Conservation (phyloP, 2,329 filamentous ascomycete species). For the Paracoccidioides brasiliensis region DNA sequence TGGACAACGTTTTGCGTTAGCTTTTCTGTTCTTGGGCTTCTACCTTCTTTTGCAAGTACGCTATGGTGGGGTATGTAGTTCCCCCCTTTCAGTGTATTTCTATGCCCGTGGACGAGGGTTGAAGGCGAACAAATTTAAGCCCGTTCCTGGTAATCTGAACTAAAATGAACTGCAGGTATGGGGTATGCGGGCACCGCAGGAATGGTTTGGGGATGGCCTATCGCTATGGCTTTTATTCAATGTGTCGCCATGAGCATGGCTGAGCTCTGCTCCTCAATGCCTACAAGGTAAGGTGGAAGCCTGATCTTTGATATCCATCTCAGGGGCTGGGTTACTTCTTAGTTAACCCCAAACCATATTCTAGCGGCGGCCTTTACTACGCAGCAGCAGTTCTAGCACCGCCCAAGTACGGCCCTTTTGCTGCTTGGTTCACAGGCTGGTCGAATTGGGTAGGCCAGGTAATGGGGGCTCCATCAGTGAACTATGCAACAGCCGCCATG, state of each 20-base stretch:
- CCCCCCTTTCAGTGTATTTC: constrained; percentile 24
- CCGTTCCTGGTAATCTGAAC: not conserved
- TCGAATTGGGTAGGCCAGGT: constrained; percentile 57
- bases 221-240: constrained; percentile 60
- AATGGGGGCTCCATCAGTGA: constrained; percentile 52
- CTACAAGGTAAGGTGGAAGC: constrained; percentile 39
- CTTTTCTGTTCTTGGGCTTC: constrained; percentile 57
- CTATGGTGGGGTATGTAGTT: constrained; percentile 53
- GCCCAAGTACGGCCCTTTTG: constrained; percentile 51
- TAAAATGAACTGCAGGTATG: constrained; percentile 24
- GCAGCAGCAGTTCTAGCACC: constrained; percentile 58
- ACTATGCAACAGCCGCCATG: constrained; percentile 57
- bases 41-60: constrained; percentile 60
- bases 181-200: constrained; percentile 46
- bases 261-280: constrained; percentile 61
- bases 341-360: not conserved
- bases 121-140: constrained; percentile 4
- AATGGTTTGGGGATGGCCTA: constrained; percentile 65
- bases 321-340: not conserved
- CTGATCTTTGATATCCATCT: not conserved
- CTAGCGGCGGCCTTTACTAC: constrained; percentile 57
- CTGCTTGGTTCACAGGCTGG: constrained; percentile 58
- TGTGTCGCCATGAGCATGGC: constrained; percentile 57
- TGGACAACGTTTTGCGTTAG: constrained; percentile 65
- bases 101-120: constrained; percentile 12